phyloP scores from a whole-genome alignment of 1,284 basidiomycete species.

The Xerocomus amazonicus region DNA sequence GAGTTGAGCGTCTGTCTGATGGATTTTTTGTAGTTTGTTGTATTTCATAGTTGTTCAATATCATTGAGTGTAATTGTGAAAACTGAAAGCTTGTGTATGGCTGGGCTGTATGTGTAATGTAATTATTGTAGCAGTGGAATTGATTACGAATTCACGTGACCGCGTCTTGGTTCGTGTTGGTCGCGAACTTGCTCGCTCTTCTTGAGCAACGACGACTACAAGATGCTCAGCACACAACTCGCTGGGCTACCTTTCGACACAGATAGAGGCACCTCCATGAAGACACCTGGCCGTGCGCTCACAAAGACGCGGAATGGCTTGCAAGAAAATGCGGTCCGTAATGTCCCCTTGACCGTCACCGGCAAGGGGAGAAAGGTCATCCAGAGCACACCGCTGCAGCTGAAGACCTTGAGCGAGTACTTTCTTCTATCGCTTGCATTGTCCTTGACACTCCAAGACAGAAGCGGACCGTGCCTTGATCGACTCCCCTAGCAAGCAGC shows the following conservation, averaged over 20 bases:
- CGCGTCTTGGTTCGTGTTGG: slow-evolving; percentile 28
- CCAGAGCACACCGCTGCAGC: slow-evolving; percentile 39
- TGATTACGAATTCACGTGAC: slow-evolving; percentile 22
- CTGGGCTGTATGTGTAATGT: too few relatives aligned
- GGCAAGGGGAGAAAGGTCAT: slow-evolving; percentile 41
- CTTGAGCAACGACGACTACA: slow-evolving; percentile 9
- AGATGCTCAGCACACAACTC: slow-evolving; percentile 26
- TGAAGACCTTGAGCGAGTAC: slow-evolving; percentile 34
- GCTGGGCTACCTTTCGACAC: slow-evolving; percentile 41
- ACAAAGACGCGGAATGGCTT: slow-evolving; percentile 39
- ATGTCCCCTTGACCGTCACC: slow-evolving; percentile 41
- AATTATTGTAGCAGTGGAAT: too few relatives aligned
- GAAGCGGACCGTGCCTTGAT: slow-evolving; percentile 26
- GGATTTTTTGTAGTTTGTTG: slow-evolving; percentile 38
- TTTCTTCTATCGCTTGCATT: neutral
- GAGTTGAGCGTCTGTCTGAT: slow-evolving; percentile 71
- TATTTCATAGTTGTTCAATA: too few relatives aligned
- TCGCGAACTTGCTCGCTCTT: neutral
- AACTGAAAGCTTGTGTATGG: too few relatives aligned
- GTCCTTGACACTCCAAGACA: slow-evolving; percentile 12
- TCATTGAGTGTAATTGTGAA: too few relatives aligned
- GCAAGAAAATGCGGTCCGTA: slow-evolving; percentile 50
- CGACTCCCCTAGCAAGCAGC: slow-evolving; percentile 22
- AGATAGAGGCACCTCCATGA: slow-evolving; percentile 30
- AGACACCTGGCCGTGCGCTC: slow-evolving; percentile 48